Evolutionary conservation across 805 yeast genomes (phyloP), one percentile per base, ranked within the genome.

Genomic region (Candida quercuum): DNA sequence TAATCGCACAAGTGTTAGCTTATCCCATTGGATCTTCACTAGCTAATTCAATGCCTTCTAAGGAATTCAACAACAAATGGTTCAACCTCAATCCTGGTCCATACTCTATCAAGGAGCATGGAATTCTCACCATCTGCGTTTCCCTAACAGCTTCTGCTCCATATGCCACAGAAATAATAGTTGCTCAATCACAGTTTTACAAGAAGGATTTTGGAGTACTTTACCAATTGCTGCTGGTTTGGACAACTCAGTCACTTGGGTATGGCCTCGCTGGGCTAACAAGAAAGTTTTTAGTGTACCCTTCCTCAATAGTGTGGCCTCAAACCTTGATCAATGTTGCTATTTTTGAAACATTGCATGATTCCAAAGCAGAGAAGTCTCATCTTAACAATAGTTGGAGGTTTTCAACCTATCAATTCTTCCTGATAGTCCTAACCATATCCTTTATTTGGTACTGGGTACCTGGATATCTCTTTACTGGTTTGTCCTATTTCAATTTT

Each of bases 301-400:
- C 85, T 10, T 70, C 81, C 10, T 63, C 73, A 25, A 74, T 77
- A 45, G 61, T 77, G 38, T 80, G 86, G 86, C 86, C 86, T 7
- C 65, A 74, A 16, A 69, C 74, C 42, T 62, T 80, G 52, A 81
- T 79, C 41, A 69, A 78, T 4, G 57, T 76, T 28, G 74, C 84
- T 17, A 66, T 78, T 52, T 68, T 74, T 65, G 67, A 71, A 58
- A 67, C 76, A 51, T 61, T 78, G 54, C 69, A 66, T 56, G 38
- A 49, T 9, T 40, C 52, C n/a, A 39, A 64, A 46, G n/a, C n/a
- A n/a, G n/a, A n/a, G n/a, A n/a, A n/a, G n/a, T n/a, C n/a, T n/a
- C 54, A 70, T 45, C 51, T 50, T 5, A 70, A 75, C 21, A 66
- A 74, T 48, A 84, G 85, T 3, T 78, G 86, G 86, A 68, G 53